These are phyloP conservation scores for Neoboletus magnificus DNA, from an alignment of 768 basidiomycete genomes.

Conservation along the genomic window DNA sequence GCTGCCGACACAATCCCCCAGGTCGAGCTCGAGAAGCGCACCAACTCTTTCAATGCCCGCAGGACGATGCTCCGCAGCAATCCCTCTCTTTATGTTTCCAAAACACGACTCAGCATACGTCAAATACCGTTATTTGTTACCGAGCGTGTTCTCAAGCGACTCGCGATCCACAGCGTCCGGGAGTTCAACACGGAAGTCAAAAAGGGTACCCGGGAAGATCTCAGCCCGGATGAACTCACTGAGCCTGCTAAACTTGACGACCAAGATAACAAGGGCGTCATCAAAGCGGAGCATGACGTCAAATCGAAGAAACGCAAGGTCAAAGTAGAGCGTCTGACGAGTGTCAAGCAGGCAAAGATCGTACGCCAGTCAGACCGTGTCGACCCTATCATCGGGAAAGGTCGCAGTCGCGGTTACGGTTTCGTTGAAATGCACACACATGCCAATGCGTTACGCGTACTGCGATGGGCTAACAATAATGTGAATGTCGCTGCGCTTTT, in stretches of 20 bases:
- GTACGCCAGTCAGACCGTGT: slow-evolving; percentile 87
- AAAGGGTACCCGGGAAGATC: slow-evolving; percentile 49
- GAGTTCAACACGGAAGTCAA: slow-evolving; percentile 80
- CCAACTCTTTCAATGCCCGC: slow-evolving; percentile 81
- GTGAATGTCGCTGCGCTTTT: slow-evolving; percentile 60
- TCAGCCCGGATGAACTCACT: slow-evolving; percentile 71
- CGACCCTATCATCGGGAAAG: slow-evolving; percentile 83
- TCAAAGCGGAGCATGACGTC: slow-evolving; percentile 22
- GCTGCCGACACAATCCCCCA: slow-evolving; percentile 67
- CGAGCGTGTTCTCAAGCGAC: slow-evolving; percentile 84
- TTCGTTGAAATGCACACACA: slow-evolving; percentile 90
- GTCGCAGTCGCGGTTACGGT: slow-evolving; percentile 90
- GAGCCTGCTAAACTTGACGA: slow-evolving; percentile 37
- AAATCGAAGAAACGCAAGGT: slow-evolving; percentile 25
- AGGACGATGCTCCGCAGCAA: slow-evolving; percentile 82
- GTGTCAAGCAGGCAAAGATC: slow-evolving; percentile 89
- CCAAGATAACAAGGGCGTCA: slow-evolving; percentile 25
- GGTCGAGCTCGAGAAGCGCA: slow-evolving; percentile 82
- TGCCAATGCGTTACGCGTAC: slow-evolving; percentile 83
- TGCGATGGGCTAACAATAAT: slow-evolving; percentile 96
- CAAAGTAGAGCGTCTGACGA: slow-evolving; percentile 34
- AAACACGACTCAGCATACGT: slow-evolving; percentile 89
- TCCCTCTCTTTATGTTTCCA: slow-evolving; percentile 91
- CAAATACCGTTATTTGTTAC: slow-evolving; percentile 89
- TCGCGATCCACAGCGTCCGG: slow-evolving; percentile 77